Conservation (phyloP, 2,329 filamentous ascomycete genomes). For the Karstenula rhodostoma region DNA sequence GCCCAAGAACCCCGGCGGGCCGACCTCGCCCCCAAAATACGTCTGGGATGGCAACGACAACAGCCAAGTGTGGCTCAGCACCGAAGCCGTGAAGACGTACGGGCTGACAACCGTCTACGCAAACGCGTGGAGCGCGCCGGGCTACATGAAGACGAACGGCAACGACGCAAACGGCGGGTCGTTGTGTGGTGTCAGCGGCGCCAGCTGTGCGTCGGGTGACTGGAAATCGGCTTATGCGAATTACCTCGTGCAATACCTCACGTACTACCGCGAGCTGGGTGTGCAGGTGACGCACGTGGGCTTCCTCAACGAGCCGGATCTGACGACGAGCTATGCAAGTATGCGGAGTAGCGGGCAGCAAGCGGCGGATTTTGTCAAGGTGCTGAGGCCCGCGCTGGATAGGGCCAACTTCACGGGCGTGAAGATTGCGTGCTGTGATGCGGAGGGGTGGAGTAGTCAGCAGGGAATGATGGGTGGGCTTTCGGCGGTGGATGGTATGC, state of each 20-base stretch:
- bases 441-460: slow-evolving; percentile 52
- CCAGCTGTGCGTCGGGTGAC: slow-evolving; percentile 53
- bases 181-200: slow-evolving; percentile 56
- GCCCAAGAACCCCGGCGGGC: slow-evolving; percentile 36
- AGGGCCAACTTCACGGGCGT: slow-evolving; percentile 45
- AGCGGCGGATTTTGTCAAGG: slow-evolving; percentile 61
- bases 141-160: slow-evolving; percentile 62
- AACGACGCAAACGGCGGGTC: slow-evolving; percentile 56
- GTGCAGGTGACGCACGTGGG: slow-evolving; percentile 53
- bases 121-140: slow-evolving; percentile 61
- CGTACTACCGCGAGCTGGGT: slow-evolving; percentile 53
- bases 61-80: slow-evolving; percentile 62
- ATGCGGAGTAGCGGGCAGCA: slow-evolving; percentile 59
- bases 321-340: slow-evolving; percentile 39
- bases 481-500: slow-evolving; percentile 22
- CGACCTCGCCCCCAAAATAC: slow-evolving; percentile 35
- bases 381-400: slow-evolving; percentile 53
- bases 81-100: slow-evolving; percentile 56
- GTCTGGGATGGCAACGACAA: slow-evolving; percentile 43
- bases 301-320: slow-evolving; percentile 58
- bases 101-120: slow-evolving; percentile 58
- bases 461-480: slow-evolving; percentile 32
- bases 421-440: slow-evolving; percentile 56
- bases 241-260: slow-evolving; percentile 58
- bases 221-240: slow-evolving; percentile 61